Base-by-base conservation (phyloP, 768 basidiomycete genomes). In the Zangia roseola region DNA sequence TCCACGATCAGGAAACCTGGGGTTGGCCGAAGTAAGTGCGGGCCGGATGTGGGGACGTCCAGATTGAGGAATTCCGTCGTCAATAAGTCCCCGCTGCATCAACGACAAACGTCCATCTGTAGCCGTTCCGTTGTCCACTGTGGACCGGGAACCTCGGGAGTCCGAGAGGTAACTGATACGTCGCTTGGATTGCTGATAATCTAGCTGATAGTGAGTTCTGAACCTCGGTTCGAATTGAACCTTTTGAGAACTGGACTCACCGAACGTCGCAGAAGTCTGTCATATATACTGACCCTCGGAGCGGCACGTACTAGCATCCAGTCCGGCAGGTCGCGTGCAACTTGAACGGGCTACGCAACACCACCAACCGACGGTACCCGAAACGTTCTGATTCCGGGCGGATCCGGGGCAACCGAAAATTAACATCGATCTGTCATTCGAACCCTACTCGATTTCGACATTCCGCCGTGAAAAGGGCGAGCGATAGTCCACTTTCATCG, bases 321-420 rank as follows among this genome's bases (percentile, higher is more conserved):
- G 26, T 30, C 43, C 52, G 43, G 45, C 30, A 10, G 14, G 31
- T 16, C 31, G 31, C 13, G 31, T 6, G 14, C 31, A 31, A 31
- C 26, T 10, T 26, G 26, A 26, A 10, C 14, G 6, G 6, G 31
- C 31, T 31, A 31, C 14, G 31, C 31, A 31, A 14, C 14, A 31
- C 28, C 10, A 12, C 31, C 14, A 51, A 21, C 42, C 49, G 55
- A 31, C 17, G 39, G 45, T 19, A 6, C 47, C 49, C 45, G 55
- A 34, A 21, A 4, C 8, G 7, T 44, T 14, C n/a, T 7, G 13
- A 14, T 41, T 13, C 50, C 50, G 56, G 9, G 33, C 13, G 0
- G 19, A 6, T 33, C 55, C 56, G 31, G 6, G 31, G 28, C 28
- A 12, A 28, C 10, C 6, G 28, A 12, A 13, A 26, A n/a, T n/a